Evolutionary conservation across 2,329 filamentous ascomycete genomes (phyloP).

Genomic region (Drechslerella coelobrocha): DNA sequence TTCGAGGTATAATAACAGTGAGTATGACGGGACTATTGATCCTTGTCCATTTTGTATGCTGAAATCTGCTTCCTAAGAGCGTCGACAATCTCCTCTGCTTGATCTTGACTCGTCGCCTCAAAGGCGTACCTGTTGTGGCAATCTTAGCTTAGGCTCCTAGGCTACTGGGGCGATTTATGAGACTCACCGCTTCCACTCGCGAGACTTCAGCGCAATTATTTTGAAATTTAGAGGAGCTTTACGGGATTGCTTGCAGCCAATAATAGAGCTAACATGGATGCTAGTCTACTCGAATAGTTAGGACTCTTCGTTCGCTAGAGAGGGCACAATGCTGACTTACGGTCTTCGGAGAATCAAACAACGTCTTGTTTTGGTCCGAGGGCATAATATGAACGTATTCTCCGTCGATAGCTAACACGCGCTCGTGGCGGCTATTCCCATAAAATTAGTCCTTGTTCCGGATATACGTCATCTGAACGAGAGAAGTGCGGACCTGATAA

Average conservation of each 20-base stretch:
- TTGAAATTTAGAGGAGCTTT: conserved; percentile 83
- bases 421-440: conserved; percentile 63
- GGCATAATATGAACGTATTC: conserved; percentile 89
- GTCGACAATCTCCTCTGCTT: conserved; percentile 78
- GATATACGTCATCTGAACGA: neutral
- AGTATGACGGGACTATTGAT: too few relatives aligned
- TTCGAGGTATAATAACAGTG: too few relatives aligned
- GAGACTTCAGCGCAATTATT: conserved; percentile 54
- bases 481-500: conserved; percentile 61
- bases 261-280: conserved; percentile 80
- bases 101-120: conserved; percentile 73
- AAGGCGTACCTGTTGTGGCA: conserved; percentile 81
- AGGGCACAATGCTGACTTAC: conserved; percentile 11
- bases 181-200: conserved; percentile 50
- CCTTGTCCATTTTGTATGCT: conserved; percentile 62
- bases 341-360: conserved; percentile 72
- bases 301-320: neutral
- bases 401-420: conserved; percentile 78
- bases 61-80: conserved; percentile 79
- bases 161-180: neutral
- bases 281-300: conserved; percentile 63
- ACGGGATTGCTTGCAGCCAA: conserved; percentile 80
- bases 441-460: conserved; percentile 61
- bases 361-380: conserved; percentile 69
- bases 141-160: neutral